Percentiles rank a stretch among this genome's conserved stretches.
These are phyloP conservation scores for Citrus sinensis DNA, from an alignment of 345 rosid genomes.

Conservation along the genomic window DVS_A1.0 CM039166.1:24733001-24733500, in stretches of 20 bases:
- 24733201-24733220: slow-evolving; percentile 23
- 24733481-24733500: slow-evolving; percentile 35
- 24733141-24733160: slow-evolving; percentile 5
- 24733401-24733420: slow-evolving; percentile 11
- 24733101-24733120: slow-evolving; percentile 28
- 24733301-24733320: neutral
- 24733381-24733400: slow-evolving; percentile 25
- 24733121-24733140: slow-evolving; percentile 24
- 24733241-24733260: slow-evolving; percentile 17
- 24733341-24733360: slow-evolving; percentile 29
- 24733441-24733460: slow-evolving; percentile 23
- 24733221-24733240: neutral
- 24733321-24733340: slow-evolving; percentile 17
- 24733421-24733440: neutral
- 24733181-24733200: slow-evolving; percentile 18
- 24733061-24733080: neutral
- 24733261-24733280: slow-evolving; percentile 24
- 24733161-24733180: slow-evolving; percentile 16
- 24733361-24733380: slow-evolving; percentile 27
- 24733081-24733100: slow-evolving; percentile 21
- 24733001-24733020: slow-evolving; percentile 37
- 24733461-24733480: slow-evolving; percentile 34
- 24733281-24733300: slow-evolving; percentile 21
- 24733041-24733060: slow-evolving; percentile 26
- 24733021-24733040: slow-evolving; percentile 44